Conservation (phyloP, 1,284 basidiomycete genomes). For the Ceratorhiza oryzae-sativae region DNA sequence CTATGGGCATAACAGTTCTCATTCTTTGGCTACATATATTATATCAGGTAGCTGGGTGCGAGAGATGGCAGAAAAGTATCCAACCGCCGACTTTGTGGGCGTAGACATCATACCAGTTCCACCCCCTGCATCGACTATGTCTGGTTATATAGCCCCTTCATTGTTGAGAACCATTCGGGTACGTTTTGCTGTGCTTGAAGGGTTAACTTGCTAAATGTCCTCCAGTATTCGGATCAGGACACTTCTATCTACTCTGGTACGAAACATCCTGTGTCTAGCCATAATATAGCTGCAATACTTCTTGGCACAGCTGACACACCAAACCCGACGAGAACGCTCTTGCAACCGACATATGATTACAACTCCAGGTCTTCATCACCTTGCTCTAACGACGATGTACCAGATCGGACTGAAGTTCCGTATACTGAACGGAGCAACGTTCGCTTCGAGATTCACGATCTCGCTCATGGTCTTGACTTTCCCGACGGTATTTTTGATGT, state of each 20-base stretch:
- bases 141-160: neutral
- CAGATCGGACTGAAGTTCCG: conserved; percentile 6
- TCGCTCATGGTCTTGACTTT: conserved; percentile 35
- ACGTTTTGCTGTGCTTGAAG: neutral
- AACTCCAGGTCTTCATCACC: neutral
- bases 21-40: neutral
- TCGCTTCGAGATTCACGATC: conserved; percentile 39
- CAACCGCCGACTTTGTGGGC: conserved; percentile 38
- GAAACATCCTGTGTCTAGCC: neutral
- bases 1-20: neutral
- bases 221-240: neutral
- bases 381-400: neutral
- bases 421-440: conserved; percentile 35
- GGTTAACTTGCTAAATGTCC: conserved; percentile 4
- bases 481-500: conserved; percentile 39
- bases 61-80: conserved; percentile 41
- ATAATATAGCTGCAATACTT: conserved; percentile 15
- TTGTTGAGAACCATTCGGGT: conserved; percentile 34
- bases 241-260: conserved; percentile 15
- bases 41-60: conserved; percentile 39
- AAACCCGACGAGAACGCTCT: neutral
- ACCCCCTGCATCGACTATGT: conserved; percentile 32
- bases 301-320: neutral
- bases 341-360: conserved; percentile 15
- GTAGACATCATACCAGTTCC: conserved; percentile 40